Evolutionary conservation across 2,329 filamentous ascomycete genomes (phyloP).

Genomic region (Fusarium sp.): DNA sequence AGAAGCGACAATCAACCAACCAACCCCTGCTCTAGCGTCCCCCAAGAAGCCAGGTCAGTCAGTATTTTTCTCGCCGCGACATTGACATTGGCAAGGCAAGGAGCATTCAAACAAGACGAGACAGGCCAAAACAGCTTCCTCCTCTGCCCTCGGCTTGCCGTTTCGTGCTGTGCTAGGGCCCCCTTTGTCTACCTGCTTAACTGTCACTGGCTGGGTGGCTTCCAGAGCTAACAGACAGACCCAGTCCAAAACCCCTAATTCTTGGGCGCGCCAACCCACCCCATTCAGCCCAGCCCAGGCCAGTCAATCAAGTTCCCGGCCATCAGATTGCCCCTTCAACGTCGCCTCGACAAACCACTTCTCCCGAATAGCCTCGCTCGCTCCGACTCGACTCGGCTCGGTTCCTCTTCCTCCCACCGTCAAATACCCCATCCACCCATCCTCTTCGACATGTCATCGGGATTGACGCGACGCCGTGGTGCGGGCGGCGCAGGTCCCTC

Average conservation of each 20-base stretch:
- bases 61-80: constrained; percentile 7
- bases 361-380: constrained; percentile 22
- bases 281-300: constrained; percentile 36
- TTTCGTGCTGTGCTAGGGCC: constrained; percentile 12
- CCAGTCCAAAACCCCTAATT: constrained; percentile 45
- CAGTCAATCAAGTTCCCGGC: constrained; percentile 39
- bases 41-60: constrained; percentile 21
- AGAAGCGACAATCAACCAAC: constrained; percentile 16
- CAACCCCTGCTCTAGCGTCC: constrained; percentile 24
- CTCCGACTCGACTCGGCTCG: constrained; percentile 10
- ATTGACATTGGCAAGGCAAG: constrained; percentile 1
- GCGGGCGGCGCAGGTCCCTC: constrained; percentile 71
- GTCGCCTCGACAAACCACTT: constrained; percentile 37
- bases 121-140: constrained; percentile 1
- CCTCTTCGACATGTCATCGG: constrained; percentile 54
- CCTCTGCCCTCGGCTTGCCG: not conserved
- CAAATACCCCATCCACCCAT: constrained; percentile 12
- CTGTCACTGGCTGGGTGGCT: constrained; percentile 24
- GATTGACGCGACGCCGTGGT: constrained; percentile 75
- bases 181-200: constrained; percentile 3
- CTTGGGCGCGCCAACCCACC: constrained; percentile 43
- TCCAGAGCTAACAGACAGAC: constrained; percentile 27
- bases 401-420: constrained; percentile 12
- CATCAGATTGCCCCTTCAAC: constrained; percentile 43
- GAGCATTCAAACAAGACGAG: not conserved